Evolutionary conservation across 1,284 basidiomycete species (phyloP), one percentile per base, ranked within the genome.

Genomic region (Trametes pubescens): DNA sequence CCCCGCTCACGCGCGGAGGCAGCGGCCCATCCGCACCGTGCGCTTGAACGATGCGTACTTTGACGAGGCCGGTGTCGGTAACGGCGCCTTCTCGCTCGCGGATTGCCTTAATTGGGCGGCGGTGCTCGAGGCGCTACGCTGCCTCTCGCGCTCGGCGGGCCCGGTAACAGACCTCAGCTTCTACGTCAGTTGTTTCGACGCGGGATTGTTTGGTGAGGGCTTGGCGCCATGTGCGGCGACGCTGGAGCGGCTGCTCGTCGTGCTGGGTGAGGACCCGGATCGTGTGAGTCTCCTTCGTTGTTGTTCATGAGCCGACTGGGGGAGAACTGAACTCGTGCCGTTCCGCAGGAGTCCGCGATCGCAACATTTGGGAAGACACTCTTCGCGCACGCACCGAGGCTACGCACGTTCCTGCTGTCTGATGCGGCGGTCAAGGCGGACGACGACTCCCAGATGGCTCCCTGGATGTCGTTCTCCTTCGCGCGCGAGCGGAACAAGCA

Each of bases 401-500:
- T 57, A 35, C 56, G 26, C 24, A 49, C 56, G 9, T 57, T 57
- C 34, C 18, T 49, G 14, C 56, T 49, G 4, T 57, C 47, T 4
- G 37, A 57, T n/a, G 56, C 35, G 32, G 47, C 46, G 5, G 8
- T 10, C 2, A 48, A 26, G 22, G 13, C 21, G 26, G 37, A 10
- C 32, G 44, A 48, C 9, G n/a, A n/a, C n/a, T n/a, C n/a, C n/a
- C n/a, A n/a, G n/a, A n/a, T n/a, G n/a, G n/a, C n/a, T n/a, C 13
- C 21, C 29, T 13, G 11, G 2, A 7, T 18, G 5, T 14, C 55
- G 13, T 47, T 47, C n/a, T 0, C 22, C 29, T 57, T 57, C 21
- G 43, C 55, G 8, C 8, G 11, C 13, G 32, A 37, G 18, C 8
- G 11, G 9, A 34, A 24, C 5, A 47, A 24, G 21, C 43, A 57